These are phyloP conservation scores for Moesziomyces antarcticus DNA, from an alignment of 1,284 basidiomycete species.

Conservation along the genomic window DNA sequence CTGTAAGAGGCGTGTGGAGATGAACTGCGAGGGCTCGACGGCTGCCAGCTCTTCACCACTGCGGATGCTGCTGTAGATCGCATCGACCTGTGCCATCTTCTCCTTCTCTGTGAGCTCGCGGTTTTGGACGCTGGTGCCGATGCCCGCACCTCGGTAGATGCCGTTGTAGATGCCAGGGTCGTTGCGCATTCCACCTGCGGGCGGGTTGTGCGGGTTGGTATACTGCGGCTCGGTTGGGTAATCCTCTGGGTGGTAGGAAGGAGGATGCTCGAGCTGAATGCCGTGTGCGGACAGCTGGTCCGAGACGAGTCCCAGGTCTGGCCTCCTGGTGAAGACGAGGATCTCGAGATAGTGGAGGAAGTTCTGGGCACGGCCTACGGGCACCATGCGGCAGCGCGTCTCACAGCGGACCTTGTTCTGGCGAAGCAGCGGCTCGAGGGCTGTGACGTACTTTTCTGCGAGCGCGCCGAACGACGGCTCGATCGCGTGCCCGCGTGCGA, in stretches of 20 bases:
- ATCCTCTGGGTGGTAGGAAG: slow-evolving; percentile 72
- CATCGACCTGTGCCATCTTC: slow-evolving; percentile 90
- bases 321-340: slow-evolving; percentile 89
- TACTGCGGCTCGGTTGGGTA: slow-evolving; percentile 77
- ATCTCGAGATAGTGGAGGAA: slow-evolving; percentile 81
- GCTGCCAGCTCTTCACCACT: slow-evolving; percentile 86
- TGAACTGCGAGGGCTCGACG: slow-evolving; percentile 80
- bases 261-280: slow-evolving; percentile 83
- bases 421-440: slow-evolving; percentile 43
- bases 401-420: slow-evolving; percentile 44
- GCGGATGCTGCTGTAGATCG: slow-evolving; percentile 87
- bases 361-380: slow-evolving; percentile 34
- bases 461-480: slow-evolving; percentile 46
- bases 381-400: slow-evolving; percentile 50
- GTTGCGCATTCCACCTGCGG: slow-evolving; percentile 28
- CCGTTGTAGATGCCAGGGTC: slow-evolving; percentile 38
- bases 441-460: slow-evolving; percentile 45
- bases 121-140: slow-evolving; percentile 44
- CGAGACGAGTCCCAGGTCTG: slow-evolving; percentile 84
- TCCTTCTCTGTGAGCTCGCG: slow-evolving; percentile 76
- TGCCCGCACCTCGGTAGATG: slow-evolving; percentile 68
- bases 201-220: slow-evolving; percentile 79
- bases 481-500: not conserved
- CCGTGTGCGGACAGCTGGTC: slow-evolving; percentile 77
- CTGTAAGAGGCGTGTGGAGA: slow-evolving; percentile 90